A percentile compares a stretch with the other conserved stretches of the same genome.
Evolutionary conservation across 768 basidiomycete species (phyloP).

Genomic region (Rubroboletus satanas): DNA sequence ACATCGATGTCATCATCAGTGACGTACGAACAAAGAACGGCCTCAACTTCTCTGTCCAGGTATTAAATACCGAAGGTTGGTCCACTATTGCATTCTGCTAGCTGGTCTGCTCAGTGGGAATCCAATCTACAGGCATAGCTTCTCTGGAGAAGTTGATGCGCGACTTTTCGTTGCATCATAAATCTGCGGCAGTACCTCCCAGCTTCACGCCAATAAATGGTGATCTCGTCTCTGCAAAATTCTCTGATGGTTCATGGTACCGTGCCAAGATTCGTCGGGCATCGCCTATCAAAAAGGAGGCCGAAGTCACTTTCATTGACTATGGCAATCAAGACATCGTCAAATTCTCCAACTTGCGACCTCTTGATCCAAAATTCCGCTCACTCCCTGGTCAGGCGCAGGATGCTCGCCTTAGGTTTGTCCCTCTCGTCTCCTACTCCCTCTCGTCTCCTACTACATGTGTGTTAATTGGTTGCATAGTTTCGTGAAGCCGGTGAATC

Average conservation of each 20-base stretch:
- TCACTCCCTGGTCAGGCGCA: conserved; percentile 89
- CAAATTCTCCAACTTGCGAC: conserved; percentile 77
- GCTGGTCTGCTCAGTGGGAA: background rate
- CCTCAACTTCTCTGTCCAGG: conserved; percentile 88
- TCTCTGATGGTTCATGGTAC: conserved; percentile 94
- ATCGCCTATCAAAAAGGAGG: conserved; percentile 89
- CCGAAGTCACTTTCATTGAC: conserved; percentile 92
- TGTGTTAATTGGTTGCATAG: conserved; percentile 36
- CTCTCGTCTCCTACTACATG: background rate
- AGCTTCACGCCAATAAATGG: conserved; percentile 79
- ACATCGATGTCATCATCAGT: conserved; percentile 89
- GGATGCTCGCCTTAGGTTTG: conserved; percentile 83
- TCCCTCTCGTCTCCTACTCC: background rate
- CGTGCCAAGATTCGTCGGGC: conserved; percentile 84
- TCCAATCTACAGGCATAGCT: conserved; percentile 63
- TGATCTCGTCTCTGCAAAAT: conserved; percentile 91
- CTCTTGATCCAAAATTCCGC: conserved; percentile 87
- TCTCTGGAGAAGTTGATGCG: conserved; percentile 91
- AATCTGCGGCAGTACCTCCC: conserved; percentile 55
- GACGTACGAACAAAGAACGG: conserved; percentile 73
- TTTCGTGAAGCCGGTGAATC: conserved; percentile 79
- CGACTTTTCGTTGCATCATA: conserved; percentile 88
- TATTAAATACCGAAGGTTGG: conserved; percentile 85
- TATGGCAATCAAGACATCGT: conserved; percentile 94
- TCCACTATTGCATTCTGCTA: background rate